Evolutionary conservation across 2,329 filamentous ascomycete genomes (phyloP).

Genomic region (Biscogniauxia mediterranea): DNA sequence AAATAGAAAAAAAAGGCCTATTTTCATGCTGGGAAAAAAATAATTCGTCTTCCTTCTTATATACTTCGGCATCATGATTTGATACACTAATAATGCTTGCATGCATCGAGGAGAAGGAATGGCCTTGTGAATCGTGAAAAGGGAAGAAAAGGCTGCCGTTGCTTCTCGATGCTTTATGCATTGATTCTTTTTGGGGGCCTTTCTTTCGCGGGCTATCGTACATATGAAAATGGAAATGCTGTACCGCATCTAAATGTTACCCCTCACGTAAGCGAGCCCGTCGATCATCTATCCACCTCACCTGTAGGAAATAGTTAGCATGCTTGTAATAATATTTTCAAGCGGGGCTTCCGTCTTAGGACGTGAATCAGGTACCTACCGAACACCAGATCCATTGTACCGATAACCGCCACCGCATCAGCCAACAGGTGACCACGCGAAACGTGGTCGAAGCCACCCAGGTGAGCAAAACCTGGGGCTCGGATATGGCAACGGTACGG

Average conservation of each 20-base stretch:
- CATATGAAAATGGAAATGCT: slow-evolving; percentile 25
- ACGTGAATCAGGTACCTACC: slow-evolving; percentile 51
- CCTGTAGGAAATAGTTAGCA: slow-evolving; percentile 44
- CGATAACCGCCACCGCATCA: slow-evolving; percentile 94
- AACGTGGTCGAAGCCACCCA: slow-evolving; percentile 92
- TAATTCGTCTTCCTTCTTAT: background rate
- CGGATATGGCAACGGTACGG: slow-evolving; percentile 98
- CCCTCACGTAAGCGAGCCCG: slow-evolving; percentile 10
- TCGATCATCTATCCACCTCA: slow-evolving; percentile 57
- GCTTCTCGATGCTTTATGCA: slow-evolving; percentile 11
- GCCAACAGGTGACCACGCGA: slow-evolving; percentile 89
- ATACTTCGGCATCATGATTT: background rate
- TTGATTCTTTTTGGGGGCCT: slow-evolving; percentile 1
- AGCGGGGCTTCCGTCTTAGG: background rate
- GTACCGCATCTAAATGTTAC: slow-evolving; percentile 15
- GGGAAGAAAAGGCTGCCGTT: background rate
- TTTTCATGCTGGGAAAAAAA: background rate
- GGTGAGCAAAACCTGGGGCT: slow-evolving; percentile 92
- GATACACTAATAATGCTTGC: background rate
- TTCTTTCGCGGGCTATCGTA: slow-evolving; percentile 26
- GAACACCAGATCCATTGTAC: slow-evolving; percentile 86
- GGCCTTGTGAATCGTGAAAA: slow-evolving; percentile 3
- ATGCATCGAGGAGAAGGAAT: background rate
- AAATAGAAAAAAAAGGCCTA: background rate
- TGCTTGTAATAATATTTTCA: background rate